Conservation (phyloP, 441 rosid species). For the Euphorbia corollata region DNA sequence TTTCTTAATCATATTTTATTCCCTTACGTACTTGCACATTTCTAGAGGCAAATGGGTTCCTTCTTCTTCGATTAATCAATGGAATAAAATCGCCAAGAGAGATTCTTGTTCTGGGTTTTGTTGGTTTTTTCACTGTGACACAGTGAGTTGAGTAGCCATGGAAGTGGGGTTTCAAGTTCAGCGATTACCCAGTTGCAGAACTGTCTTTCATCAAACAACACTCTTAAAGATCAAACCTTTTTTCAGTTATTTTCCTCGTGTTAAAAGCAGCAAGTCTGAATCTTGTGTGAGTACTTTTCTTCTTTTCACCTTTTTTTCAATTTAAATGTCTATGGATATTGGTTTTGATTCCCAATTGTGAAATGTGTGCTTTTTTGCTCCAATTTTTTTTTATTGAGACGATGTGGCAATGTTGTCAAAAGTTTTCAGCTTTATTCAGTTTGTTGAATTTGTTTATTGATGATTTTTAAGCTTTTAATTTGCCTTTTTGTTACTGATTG, state of each 20-base stretch:
- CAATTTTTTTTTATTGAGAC: not conserved
- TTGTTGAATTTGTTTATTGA: not conserved
- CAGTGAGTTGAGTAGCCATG: slow-evolving; percentile 28
- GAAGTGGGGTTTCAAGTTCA: slow-evolving; percentile 58
- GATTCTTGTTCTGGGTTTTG: slow-evolving; percentile 12
- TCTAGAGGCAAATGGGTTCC: not conserved
- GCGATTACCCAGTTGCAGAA: slow-evolving; percentile 37
- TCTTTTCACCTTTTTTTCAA: not conserved
- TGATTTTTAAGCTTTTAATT: not conserved
- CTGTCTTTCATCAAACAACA: slow-evolving; percentile 30
- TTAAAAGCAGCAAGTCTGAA: slow-evolving; percentile 25
- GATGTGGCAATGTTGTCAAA: not conserved
- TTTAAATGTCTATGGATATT: not conserved
- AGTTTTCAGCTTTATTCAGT: slow-evolving; percentile 8
- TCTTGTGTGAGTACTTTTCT: slow-evolving; percentile 25
- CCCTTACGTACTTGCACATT: not conserved
- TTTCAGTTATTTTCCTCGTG: slow-evolving; percentile 38
- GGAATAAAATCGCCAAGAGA: not conserved
- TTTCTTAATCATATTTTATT: not conserved
- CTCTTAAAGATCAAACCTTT: slow-evolving; percentile 43
- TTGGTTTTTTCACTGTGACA: not conserved
- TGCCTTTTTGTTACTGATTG: slow-evolving; percentile 4
- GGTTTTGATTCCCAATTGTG: slow-evolving; percentile 8
- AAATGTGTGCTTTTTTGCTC: not conserved
- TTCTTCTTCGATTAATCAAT: slow-evolving; percentile 4